Conservation (phyloP, 2,329 filamentous ascomycete species). For the Tolypocladium ophioglossoides region DNA sequence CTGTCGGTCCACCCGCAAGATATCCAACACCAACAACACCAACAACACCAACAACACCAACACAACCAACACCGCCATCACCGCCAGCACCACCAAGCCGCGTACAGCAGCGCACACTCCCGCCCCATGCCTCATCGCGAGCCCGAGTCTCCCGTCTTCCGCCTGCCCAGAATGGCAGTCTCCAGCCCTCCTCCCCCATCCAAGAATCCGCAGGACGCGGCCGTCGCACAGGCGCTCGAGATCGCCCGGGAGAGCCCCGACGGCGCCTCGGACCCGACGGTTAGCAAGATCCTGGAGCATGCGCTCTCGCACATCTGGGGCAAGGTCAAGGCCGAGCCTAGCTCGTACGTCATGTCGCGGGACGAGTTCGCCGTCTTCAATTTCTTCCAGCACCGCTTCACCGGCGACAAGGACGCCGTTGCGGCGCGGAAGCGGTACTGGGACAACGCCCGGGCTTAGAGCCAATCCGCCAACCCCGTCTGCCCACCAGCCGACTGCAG, state of each 20-base stretch:
- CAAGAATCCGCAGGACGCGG: conserved; percentile 20
- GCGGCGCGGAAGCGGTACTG: conserved; percentile 42
- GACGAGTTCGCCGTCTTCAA: conserved; percentile 85
- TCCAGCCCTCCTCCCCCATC: conserved; percentile 2
- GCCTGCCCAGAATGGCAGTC: conserved; percentile 2
- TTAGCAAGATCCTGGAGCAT: conserved; percentile 54
- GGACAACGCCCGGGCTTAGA: conserved; percentile 32
- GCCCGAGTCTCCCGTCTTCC: conserved; percentile 6
- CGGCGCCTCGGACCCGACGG: conserved; percentile 49
- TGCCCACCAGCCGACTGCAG: too few relatives aligned
- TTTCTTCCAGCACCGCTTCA: conserved; percentile 62
- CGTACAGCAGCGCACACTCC: not conserved
- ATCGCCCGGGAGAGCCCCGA: conserved; percentile 65
- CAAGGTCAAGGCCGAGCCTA: conserved; percentile 52
- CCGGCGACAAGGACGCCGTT: conserved; percentile 36
- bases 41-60: not conserved
- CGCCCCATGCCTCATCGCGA: conserved; percentile 12
- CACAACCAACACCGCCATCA: not conserved
- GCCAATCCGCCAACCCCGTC: not conserved
- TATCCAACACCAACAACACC: conserved; percentile 2
- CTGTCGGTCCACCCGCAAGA: conserved; percentile 11
- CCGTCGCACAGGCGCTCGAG: conserved; percentile 59
- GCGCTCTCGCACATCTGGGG: conserved; percentile 56
- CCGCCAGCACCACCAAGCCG: not conserved
- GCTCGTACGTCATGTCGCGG: conserved; percentile 60